Percentiles rank a stretch among this genome's conserved stretches.
Conservation (phyloP, 2,329 filamentous ascomycete genomes). For the Arthrobotrys iridis region DNA sequence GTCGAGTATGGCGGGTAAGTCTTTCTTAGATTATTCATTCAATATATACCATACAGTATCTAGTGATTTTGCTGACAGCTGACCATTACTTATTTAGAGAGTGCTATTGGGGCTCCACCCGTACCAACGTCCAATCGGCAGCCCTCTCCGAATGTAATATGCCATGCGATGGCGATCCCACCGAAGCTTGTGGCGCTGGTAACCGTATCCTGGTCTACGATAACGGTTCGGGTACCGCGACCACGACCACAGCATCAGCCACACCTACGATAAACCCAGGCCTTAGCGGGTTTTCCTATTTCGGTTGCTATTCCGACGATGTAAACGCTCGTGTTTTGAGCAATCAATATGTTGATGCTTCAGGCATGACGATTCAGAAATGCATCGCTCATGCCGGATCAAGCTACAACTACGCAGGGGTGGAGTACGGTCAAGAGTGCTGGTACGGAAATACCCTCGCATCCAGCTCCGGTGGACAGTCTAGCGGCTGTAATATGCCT, state of each 20-base stretch:
- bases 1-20: conserved; percentile 21
- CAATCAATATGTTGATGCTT: not conserved
- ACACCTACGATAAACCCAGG: conserved; percentile 13
- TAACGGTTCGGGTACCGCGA: not conserved
- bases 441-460: conserved; percentile 61
- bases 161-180: not conserved
- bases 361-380: conserved; percentile 12
- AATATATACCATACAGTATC: no score
- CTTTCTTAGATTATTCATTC: no score
- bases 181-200: not conserved
- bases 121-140: not conserved
- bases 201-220: conserved; percentile 15
- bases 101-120: conserved; percentile 13
- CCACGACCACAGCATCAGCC: not conserved
- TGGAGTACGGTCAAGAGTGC: conserved; percentile 63
- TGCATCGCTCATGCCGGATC: conserved; percentile 52
- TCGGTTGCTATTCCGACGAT: conserved; percentile 24
- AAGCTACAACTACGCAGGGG: conserved; percentile 60
- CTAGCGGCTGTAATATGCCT: conserved; percentile 26
- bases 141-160: conserved; percentile 17
- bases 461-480: not conserved
- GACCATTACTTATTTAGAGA: not conserved
- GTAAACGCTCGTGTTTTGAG: not conserved
- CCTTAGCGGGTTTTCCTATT: conserved; percentile 17
- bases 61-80: no score